Conservation (phyloP, 805 yeast species). For the Wickerhamomyces kurtzmanii region DNA sequence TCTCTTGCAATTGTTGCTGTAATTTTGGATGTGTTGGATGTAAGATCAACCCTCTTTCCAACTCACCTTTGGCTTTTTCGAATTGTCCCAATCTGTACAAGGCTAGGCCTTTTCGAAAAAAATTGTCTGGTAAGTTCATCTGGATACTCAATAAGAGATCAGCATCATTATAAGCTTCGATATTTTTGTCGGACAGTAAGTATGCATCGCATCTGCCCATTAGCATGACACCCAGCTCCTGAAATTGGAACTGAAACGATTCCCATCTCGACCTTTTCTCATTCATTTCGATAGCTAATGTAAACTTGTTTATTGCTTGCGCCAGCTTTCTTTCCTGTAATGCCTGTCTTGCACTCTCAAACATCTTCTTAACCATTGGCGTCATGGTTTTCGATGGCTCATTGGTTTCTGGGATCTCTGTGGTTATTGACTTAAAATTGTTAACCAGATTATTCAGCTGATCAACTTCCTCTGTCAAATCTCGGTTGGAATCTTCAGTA, state of each 20-base stretch:
- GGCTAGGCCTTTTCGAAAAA: conserved; percentile 62
- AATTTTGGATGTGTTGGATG: conserved; percentile 42
- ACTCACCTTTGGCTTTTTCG: conserved; percentile 51
- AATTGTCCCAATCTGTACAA: conserved; percentile 51
- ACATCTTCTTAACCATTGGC: conserved; percentile 54
- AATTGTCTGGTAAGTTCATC: conserved; percentile 50
- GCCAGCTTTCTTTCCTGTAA: conserved; percentile 43
- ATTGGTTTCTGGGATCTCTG: conserved; percentile 45
- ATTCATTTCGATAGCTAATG: conserved; percentile 60
- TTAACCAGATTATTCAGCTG: conserved; percentile 25
- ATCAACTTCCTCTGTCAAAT: conserved; percentile 14
- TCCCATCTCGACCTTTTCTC: conserved; percentile 64
- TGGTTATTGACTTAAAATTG: conserved; percentile 19
- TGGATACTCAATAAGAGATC: conserved; percentile 27
- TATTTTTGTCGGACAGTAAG: conserved; percentile 40
- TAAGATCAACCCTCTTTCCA: conserved; percentile 68
- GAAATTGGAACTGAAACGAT: conserved; percentile 60
- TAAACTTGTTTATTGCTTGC: conserved; percentile 56
- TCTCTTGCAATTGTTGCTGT: conserved; percentile 34
- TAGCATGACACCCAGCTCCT: conserved; percentile 55
- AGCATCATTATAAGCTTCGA: conserved; percentile 60
- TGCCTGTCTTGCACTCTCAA: conserved; percentile 51
- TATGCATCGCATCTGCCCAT: conserved; percentile 67
- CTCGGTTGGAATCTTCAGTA: conserved; percentile 5
- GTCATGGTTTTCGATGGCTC: conserved; percentile 43